Conservation (phyloP, 2,329 filamentous ascomycete species). For the Xylaria sp. region DNA sequence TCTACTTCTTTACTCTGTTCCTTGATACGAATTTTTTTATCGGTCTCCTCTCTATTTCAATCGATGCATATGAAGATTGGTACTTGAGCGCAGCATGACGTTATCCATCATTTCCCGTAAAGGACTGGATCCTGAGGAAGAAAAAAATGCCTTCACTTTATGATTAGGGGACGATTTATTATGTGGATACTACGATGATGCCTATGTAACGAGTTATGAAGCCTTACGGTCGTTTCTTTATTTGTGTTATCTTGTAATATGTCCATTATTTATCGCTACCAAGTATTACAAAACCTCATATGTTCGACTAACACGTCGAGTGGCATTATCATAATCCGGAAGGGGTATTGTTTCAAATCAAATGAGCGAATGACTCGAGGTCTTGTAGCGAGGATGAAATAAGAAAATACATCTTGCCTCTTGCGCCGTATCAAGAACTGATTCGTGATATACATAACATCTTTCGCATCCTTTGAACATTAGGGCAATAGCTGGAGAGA, state of each 20-base stretch:
- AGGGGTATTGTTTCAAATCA: conserved; percentile 26
- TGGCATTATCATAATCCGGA: neutral
- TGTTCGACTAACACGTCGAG: neutral
- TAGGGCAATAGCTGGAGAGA: neutral
- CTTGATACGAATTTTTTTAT: neutral
- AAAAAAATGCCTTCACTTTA: neutral
- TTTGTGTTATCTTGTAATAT: conserved; percentile 4
- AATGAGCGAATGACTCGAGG: conserved; percentile 25
- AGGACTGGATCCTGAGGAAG: neutral
- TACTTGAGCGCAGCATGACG: conserved; percentile 13
- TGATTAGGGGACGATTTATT: neutral
- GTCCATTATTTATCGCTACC: conserved; percentile 7
- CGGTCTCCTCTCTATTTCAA: neutral
- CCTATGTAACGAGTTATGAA: conserved; percentile 20
- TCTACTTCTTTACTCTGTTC: neutral
- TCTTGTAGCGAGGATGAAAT: neutral
- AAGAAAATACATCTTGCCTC: neutral
- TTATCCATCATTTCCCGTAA: neutral
- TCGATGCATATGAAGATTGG: conserved; percentile 5
- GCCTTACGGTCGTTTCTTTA: conserved; percentile 12
- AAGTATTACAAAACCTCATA: conserved; percentile 8
- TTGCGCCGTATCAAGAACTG: conserved; percentile 4
- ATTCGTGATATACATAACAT: neutral
- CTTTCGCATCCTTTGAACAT: neutral
- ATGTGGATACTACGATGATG: conserved; percentile 2